These are phyloP conservation scores for Penicillium sclerotigenum DNA, from an alignment of 2,329 filamentous ascomycete species.

Conservation along the genomic window DNA sequence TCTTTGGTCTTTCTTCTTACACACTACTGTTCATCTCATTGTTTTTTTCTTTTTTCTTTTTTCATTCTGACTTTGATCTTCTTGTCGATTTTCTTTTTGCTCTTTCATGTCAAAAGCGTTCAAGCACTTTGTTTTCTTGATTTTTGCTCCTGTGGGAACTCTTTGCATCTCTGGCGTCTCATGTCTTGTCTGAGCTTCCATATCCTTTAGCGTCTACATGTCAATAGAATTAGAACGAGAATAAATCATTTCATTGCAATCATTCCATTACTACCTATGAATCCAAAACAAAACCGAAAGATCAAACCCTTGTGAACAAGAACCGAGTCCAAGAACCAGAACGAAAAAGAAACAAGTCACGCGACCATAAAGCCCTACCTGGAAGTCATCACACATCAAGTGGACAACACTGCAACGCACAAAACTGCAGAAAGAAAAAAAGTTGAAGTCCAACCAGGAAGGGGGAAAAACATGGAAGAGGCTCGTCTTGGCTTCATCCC, in stretches of 20 bases:
- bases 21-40: neutral
- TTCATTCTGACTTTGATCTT: neutral
- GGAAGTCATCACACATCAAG: neutral
- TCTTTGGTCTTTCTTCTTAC: neutral
- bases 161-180: neutral
- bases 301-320: neutral
- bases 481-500: conserved; percentile 13
- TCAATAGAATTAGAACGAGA: conserved; percentile 2
- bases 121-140: neutral
- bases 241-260: neutral
- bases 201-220: neutral
- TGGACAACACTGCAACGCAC: neutral
- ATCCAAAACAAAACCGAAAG: neutral
- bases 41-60: neutral
- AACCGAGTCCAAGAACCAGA: neutral
- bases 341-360: neutral
- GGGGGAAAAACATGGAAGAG: neutral
- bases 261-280: neutral
- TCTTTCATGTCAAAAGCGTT: conserved; percentile 5
- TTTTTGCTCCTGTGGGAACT: neutral
- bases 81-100: neutral
- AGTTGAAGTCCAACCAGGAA: neutral
- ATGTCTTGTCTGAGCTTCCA: neutral
- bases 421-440: neutral
- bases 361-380: neutral